These are phyloP conservation scores for Talaromyces islandicus DNA, from an alignment of 2,329 filamentous ascomycete species.

Conservation along the genomic window DNA sequence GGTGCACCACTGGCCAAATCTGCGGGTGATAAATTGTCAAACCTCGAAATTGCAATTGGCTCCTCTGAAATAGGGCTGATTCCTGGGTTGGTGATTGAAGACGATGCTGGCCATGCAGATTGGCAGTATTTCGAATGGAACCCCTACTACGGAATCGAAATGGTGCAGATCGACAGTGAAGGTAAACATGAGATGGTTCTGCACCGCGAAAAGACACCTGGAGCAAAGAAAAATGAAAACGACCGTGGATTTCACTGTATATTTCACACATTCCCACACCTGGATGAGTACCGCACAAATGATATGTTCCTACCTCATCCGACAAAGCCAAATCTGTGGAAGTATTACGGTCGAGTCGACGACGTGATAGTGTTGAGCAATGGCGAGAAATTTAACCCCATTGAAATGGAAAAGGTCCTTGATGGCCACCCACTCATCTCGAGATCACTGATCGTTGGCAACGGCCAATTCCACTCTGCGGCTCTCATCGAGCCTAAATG, in stretches of 20 bases:
- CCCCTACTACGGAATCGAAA: constrained; percentile 11
- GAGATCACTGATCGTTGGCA: constrained; percentile 30
- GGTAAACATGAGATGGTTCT: constrained; percentile 17
- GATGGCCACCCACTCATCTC: constrained; percentile 27
- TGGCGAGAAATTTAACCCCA: constrained; percentile 42
- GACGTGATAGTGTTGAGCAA: constrained; percentile 41
- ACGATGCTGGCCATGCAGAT: constrained; percentile 7
- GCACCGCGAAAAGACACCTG: background rate
- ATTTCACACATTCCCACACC: constrained; percentile 17
- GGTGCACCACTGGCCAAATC: constrained; percentile 12
- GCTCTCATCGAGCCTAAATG: constrained; percentile 32
- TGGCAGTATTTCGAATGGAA: constrained; percentile 22
- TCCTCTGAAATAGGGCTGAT: constrained; percentile 11
- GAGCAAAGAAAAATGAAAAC: constrained; percentile 2
- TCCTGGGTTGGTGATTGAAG: constrained; percentile 4
- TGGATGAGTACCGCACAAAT: constrained; percentile 14
- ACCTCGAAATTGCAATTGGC: background rate
- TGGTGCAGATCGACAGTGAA: constrained; percentile 13
- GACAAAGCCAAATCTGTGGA: constrained; percentile 26
- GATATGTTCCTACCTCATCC: constrained; percentile 19
- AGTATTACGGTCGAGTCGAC: constrained; percentile 32
- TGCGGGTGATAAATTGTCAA: constrained; percentile 6
- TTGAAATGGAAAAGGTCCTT: constrained; percentile 34
- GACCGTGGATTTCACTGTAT: constrained; percentile 6
- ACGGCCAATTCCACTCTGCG: constrained; percentile 28